These are phyloP conservation scores for Podospora anserina DNA, from an alignment of 495 filamentous ascomycete species.

Conservation along the genomic window DNA sequence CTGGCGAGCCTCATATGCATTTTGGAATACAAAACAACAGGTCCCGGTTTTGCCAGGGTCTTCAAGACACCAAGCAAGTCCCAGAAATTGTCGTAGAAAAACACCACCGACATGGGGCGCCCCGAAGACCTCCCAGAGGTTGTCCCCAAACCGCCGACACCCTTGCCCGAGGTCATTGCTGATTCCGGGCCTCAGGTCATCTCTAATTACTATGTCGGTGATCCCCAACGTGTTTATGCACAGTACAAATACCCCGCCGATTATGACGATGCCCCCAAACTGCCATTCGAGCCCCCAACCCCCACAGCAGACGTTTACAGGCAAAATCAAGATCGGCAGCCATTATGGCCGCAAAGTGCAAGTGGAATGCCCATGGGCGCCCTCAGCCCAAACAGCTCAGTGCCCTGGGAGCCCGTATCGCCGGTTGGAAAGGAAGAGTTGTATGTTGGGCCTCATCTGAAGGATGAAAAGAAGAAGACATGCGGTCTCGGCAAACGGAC, in stretches of 20 bases:
- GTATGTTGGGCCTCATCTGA: conserved; percentile 1
- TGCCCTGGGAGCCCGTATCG: conserved; percentile 23
- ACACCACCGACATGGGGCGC: conserved; percentile 17
- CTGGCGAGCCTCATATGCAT: neutral
- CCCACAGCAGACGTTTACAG: neutral
- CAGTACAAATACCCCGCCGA: conserved; percentile 27
- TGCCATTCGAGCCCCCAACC: conserved; percentile 12
- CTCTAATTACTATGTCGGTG: neutral
- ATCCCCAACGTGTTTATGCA: conserved; percentile 8
- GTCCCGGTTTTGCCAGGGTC: neutral
- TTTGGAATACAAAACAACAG: neutral
- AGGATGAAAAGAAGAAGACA: conserved; percentile 17
- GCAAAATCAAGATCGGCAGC: neutral
- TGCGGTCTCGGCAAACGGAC: conserved; percentile 24
- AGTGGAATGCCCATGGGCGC: conserved; percentile 8
- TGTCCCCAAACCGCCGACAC: neutral
- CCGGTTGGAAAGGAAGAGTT: neutral
- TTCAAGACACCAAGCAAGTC: neutral
- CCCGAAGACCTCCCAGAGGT: conserved; percentile 32
- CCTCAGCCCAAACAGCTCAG: conserved; percentile 8
- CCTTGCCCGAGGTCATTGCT: conserved; percentile 21
- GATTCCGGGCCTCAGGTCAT: conserved; percentile 11
- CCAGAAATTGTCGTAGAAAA: neutral
- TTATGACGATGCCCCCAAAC: conserved; percentile 29
- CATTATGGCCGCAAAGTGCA: neutral